Base-by-base conservation (phyloP, 257 asterid species). In the Ballota nigra region DNA sequence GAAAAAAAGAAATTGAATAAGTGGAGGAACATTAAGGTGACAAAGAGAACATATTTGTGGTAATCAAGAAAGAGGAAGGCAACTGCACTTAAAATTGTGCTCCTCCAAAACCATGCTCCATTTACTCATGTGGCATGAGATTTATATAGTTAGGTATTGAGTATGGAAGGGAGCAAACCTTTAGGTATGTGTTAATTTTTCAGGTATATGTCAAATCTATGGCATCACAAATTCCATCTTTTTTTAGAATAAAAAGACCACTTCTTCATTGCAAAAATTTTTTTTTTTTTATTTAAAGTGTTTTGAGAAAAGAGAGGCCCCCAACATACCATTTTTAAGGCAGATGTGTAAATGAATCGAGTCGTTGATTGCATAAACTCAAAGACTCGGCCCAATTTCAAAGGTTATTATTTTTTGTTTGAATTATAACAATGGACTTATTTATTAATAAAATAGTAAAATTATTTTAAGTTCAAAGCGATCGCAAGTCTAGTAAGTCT, bases 111-210 rank as follows among this genome's bases (percentile, higher is more conserved):
- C 76, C 77, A 79, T 80, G 81, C 73, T 80, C 76, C 77, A 68
- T 65, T 77, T 34, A 70, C 43, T 69, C 96, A 89, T 83, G 94
- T 86, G 94, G 62, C 61, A 75, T 61, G 81, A 52, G 78, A 72
- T 24, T 53, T 62, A 22, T 45, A 36, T 45, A 68, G 90, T 87
- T 89, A 89, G 96, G 96, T 83, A 82, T 70, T 62, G 68, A 71
- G 83, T 69, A 83, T 83, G 88, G 86, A 75, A 78, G 84, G 82
- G 87, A 77, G 78, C 88, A 80, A 82, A 71, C 40, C 31, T 68
- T 89, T 84, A 86, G 96, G 95, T 85, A 88, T 78, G 40, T 78
- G 88, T 88, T 87, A 43, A 81, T 83, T 80, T 36, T 73, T 90
- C 82, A 16, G 92, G 95, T 83, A 82, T n/a, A 60, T 74, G 96